Evolutionary conservation across 257 asterid species (phyloP).

Genomic region (Solanum microdontum): DNA sequence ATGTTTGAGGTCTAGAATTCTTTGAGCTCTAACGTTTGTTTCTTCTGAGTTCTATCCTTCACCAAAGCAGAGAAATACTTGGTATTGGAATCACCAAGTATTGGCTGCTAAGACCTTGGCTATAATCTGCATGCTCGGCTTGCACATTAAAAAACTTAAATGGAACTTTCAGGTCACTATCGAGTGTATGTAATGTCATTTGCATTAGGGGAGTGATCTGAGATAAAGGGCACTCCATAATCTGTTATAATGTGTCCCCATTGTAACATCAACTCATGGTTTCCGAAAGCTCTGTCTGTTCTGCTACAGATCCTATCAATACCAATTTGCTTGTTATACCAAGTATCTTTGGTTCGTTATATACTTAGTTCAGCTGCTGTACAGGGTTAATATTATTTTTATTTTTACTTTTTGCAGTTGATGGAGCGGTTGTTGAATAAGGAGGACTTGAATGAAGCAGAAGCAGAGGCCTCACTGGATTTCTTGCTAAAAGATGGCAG

Average conservation of each 20-base stretch:
- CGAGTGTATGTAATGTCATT: too few species aligned
- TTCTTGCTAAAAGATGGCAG: constrained; percentile 76
- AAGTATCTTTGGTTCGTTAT: background rate
- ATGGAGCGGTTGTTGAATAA: constrained; percentile 64
- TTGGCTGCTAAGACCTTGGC: too few species aligned
- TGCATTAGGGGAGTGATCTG: too few species aligned
- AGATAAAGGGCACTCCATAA: too few species aligned
- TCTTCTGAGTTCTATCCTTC: background rate
- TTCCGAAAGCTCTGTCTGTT: background rate
- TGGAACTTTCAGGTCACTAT: too few species aligned
- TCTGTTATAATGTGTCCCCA: background rate
- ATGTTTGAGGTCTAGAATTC: too few species aligned
- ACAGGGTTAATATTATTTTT: background rate
- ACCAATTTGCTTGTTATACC: background rate
- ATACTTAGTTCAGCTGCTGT: background rate
- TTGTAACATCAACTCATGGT: too few species aligned
- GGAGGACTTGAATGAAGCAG: constrained; percentile 63
- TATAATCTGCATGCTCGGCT: too few species aligned
- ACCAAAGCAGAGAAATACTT: background rate
- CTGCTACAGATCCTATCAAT: background rate
- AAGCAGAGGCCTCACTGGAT: constrained; percentile 83
- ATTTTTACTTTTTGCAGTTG: constrained; percentile 25
- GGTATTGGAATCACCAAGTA: background rate
- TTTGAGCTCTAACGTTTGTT: too few species aligned
- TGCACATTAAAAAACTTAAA: too few species aligned